Evolutionary conservation across 768 basidiomycete genomes (phyloP).

Genomic region (Tephrocybe sp.): DNA sequence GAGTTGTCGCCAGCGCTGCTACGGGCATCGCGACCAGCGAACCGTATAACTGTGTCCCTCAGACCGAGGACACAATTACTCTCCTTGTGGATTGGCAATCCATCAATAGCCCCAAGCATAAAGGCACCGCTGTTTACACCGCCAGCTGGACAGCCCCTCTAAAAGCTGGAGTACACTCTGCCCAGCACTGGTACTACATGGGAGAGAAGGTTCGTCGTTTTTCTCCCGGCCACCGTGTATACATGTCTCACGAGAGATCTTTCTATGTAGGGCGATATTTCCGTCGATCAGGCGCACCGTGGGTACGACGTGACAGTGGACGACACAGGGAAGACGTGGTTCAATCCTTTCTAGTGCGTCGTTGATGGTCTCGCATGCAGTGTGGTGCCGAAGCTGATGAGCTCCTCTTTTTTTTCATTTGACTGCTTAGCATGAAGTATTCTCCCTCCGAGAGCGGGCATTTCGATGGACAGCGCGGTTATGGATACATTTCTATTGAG

Average conservation of each 20-base stretch:
- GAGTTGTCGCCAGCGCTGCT: slow-evolving; percentile 88
- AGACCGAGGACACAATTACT: slow-evolving; percentile 94
- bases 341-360: slow-evolving; percentile 88
- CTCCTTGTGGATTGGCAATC: slow-evolving; percentile 94
- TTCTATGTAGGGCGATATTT: slow-evolving; percentile 74
- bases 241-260: slow-evolving; percentile 6
- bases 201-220: slow-evolving; percentile 70
- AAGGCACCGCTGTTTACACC: slow-evolving; percentile 87
- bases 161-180: slow-evolving; percentile 85
- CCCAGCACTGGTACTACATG: slow-evolving; percentile 95
- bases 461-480: slow-evolving; percentile 93
- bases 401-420: slow-evolving; percentile 9
- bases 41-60: slow-evolving; percentile 81
- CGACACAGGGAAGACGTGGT: slow-evolving; percentile 79
- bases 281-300: slow-evolving; percentile 90
- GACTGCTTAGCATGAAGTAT: slow-evolving; percentile 78
- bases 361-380: not conserved
- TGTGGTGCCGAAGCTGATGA: slow-evolving; percentile 7
- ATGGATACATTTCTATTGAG: slow-evolving; percentile 89
- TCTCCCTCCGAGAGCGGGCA: slow-evolving; percentile 87
- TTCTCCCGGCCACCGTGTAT: not conserved
- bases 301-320: slow-evolving; percentile 90
- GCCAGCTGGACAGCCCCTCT: slow-evolving; percentile 94
- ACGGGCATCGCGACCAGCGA: slow-evolving; percentile 88
- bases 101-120: slow-evolving; percentile 66